Evolutionary conservation across 805 yeast genomes (phyloP).

Genomic region (Kuraishia cidri): DNA sequence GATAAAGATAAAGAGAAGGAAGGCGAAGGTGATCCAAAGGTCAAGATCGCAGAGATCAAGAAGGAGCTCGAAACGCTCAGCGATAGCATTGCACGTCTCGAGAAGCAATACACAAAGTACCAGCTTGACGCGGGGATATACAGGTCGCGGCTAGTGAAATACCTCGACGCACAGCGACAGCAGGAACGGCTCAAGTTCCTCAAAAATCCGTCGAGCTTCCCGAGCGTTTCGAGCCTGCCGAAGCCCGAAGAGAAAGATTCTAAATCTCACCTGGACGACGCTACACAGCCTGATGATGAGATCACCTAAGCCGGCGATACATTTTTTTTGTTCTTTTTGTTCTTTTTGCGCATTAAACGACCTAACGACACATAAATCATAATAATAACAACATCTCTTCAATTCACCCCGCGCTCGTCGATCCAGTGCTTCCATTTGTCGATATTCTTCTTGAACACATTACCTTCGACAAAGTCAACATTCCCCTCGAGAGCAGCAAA

Average conservation of each 20-base stretch:
- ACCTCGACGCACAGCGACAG: slow-evolving; percentile 22
- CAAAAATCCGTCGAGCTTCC: slow-evolving; percentile 21
- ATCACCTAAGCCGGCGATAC: too few species aligned
- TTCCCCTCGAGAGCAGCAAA: slow-evolving; percentile 69
- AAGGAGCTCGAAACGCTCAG: slow-evolving; percentile 12
- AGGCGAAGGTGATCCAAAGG: slow-evolving; percentile 4
- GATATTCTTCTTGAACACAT: slow-evolving; percentile 48
- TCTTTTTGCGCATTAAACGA: not conserved
- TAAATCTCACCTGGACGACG: too few species aligned
- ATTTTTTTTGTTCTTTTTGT: too few species aligned
- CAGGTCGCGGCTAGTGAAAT: slow-evolving; percentile 26
- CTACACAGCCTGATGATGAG: too few species aligned
- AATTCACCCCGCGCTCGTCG: slow-evolving; percentile 62
- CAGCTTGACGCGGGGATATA: slow-evolving; percentile 31
- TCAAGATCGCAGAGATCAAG: slow-evolving; percentile 4
- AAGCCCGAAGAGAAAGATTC: slow-evolving; percentile 3
- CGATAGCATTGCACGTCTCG: slow-evolving; percentile 10
- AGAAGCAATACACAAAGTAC: slow-evolving; percentile 25
- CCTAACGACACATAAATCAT: too few species aligned
- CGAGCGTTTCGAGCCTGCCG: slow-evolving; percentile 12
- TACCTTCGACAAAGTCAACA: slow-evolving; percentile 65
- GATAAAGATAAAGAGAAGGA: slow-evolving; percentile 6
- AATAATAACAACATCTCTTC: slow-evolving; percentile 1
- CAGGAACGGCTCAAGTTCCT: slow-evolving; percentile 16
- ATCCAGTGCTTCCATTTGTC: slow-evolving; percentile 73